A percentile compares a stretch with the other conserved stretches of the same genome.
These are phyloP conservation scores for Sordaria brevicollis DNA, from an alignment of 495 filamentous ascomycete genomes.

Conservation along the genomic window DNA sequence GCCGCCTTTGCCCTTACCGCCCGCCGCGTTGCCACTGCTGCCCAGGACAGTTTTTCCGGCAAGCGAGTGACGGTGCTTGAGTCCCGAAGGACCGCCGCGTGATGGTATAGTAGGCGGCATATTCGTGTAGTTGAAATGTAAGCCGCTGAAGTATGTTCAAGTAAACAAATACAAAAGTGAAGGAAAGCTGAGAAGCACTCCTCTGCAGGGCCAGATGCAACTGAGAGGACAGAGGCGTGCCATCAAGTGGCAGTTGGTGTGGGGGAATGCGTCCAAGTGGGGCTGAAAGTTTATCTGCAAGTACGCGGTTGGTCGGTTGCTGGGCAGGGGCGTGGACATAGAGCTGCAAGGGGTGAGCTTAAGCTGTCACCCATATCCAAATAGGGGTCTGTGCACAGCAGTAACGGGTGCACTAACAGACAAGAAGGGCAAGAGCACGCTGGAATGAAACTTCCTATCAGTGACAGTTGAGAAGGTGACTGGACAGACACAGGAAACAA, in stretches of 20 bases:
- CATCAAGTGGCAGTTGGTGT: background rate
- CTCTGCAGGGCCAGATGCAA: background rate
- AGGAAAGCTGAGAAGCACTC: background rate
- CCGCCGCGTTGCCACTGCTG: background rate
- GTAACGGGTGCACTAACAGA: background rate
- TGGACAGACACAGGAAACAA: background rate
- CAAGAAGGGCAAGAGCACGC: background rate
- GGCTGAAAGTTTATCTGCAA: background rate
- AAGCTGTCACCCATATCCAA: background rate
- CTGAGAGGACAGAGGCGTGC: background rate
- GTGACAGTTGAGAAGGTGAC: background rate
- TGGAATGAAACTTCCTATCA: background rate
- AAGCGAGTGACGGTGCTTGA: background rate
- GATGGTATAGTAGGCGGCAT: slow-evolving; percentile 15
- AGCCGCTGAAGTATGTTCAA: background rate
- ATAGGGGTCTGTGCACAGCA: background rate
- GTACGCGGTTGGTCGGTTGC: background rate
- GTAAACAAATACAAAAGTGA: background rate
- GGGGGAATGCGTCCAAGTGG: background rate
- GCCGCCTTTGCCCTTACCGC: slow-evolving; percentile 3
- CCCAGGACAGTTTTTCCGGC: slow-evolving; percentile 8
- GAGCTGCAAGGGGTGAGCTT: background rate
- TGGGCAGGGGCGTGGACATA: background rate
- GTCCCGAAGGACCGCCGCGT: slow-evolving; percentile 12
- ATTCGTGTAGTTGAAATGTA: background rate